These are phyloP conservation scores for Xanthoconium purpureum DNA, from an alignment of 768 basidiomycete genomes.

Conservation along the genomic window DNA sequence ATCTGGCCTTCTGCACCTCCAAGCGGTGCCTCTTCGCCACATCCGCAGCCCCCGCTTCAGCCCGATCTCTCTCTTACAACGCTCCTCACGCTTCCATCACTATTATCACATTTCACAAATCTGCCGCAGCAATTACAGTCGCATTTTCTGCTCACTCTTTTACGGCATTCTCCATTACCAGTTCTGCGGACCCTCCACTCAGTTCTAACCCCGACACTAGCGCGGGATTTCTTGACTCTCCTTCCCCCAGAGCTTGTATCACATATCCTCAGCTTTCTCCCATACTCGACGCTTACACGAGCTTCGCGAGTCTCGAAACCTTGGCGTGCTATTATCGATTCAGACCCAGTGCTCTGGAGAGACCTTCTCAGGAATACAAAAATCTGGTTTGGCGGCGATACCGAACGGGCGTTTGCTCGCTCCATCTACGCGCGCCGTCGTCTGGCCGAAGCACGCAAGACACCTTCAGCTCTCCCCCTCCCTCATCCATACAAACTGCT, in stretches of 20 bases:
- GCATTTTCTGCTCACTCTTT: conserved; percentile 87
- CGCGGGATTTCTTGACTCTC: conserved; percentile 90
- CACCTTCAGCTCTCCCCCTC: conserved; percentile 55
- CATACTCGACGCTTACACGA: conserved; percentile 76
- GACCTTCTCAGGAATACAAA: conserved; percentile 79
- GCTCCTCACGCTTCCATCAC: conserved; percentile 78
- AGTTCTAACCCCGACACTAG: conserved; percentile 85
- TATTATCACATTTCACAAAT: conserved; percentile 76
- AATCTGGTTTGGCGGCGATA: conserved; percentile 87
- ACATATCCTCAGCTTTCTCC: conserved; percentile 80
- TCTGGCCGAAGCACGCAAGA: conserved; percentile 36
- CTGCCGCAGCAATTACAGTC: conserved; percentile 85
- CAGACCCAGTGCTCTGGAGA: conserved; percentile 86
- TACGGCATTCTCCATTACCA: conserved; percentile 87
- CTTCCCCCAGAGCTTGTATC: conserved; percentile 92
- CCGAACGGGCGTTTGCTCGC: conserved; percentile 76
- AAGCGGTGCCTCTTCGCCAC: conserved; percentile 71
- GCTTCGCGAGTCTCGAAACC: conserved; percentile 85
- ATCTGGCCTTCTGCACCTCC: conserved; percentile 82
- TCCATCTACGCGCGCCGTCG: conserved; percentile 65
- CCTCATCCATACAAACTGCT: conserved; percentile 90
- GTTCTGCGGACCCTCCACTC: conserved; percentile 88
- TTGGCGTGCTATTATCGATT: conserved; percentile 92
- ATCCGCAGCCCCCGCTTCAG: conserved; percentile 68
- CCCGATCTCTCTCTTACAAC: conserved; percentile 81